Evolutionary conservation across 768 basidiomycete species (phyloP).

Genomic region (button mushroom (Agaricus bisporus)): DNA sequence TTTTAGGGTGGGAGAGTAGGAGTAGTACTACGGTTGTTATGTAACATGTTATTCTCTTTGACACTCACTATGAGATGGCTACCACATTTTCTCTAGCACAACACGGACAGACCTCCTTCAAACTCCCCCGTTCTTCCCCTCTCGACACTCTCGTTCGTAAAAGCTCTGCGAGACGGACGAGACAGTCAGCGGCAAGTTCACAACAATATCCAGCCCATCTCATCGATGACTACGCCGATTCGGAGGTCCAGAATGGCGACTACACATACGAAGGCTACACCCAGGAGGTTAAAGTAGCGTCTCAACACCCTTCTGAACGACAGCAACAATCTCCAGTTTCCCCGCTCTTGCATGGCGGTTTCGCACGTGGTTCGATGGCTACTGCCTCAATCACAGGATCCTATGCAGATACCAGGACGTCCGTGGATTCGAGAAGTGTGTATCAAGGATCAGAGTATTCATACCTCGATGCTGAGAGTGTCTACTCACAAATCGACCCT

Average conservation of each 20-base stretch:
- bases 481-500: constrained; percentile 30
- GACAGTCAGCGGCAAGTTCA: constrained; percentile 9
- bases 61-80: background rate
- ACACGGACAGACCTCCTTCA: constrained; percentile 17
- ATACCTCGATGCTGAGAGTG: constrained; percentile 34
- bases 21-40: constrained; percentile 7
- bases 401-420: constrained; percentile 7
- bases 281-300: constrained; percentile 8
- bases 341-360: constrained; percentile 43
- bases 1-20: constrained; percentile 2
- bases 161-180: constrained; percentile 40
- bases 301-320: background rate
- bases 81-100: background rate
- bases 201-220: constrained; percentile 10
- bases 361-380: constrained; percentile 35
- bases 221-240: constrained; percentile 9
- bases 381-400: constrained; percentile 26
- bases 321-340: constrained; percentile 23
- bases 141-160: constrained; percentile 50
- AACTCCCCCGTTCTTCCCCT: constrained; percentile 42
- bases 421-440: constrained; percentile 18
- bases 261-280: background rate
- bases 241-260: constrained; percentile 5
- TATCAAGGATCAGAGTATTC: constrained; percentile 26
- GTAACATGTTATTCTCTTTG: constrained; percentile 2